Percentiles rank a stretch among this genome's conserved stretches.
Conservation (phyloP, 1,284 basidiomycete genomes). For the Sporisorium sorghi region DNA sequence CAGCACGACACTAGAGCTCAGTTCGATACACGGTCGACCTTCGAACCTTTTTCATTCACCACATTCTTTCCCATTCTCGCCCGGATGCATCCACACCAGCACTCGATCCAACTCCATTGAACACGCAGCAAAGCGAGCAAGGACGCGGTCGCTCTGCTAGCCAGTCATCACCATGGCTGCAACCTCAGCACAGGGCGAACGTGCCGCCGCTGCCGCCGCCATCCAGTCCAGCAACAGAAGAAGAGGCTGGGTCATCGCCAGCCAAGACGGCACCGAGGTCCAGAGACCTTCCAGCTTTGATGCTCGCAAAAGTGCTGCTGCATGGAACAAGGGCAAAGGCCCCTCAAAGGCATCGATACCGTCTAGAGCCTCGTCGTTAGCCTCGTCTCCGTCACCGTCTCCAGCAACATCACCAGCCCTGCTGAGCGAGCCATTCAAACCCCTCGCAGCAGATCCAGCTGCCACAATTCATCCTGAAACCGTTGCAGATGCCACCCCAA, state of each 20-base stretch:
- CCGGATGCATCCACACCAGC: conserved; percentile 1
- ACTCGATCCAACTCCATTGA: not conserved
- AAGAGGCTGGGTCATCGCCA: conserved; percentile 51
- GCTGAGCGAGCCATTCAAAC: conserved; percentile 2
- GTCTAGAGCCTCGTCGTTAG: conserved; percentile 37
- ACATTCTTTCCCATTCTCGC: not conserved
- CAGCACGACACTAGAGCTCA: not conserved
- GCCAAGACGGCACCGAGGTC: conserved; percentile 32
- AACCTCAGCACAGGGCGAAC: not conserved
- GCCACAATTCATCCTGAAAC: not conserved
- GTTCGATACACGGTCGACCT: not conserved
- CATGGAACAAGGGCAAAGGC: conserved; percentile 50
- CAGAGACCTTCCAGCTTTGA: conserved; percentile 35
- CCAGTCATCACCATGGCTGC: conserved; percentile 4
- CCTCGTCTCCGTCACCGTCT: conserved; percentile 17
- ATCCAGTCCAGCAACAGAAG: conserved; percentile 32
- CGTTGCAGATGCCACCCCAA: not conserved
- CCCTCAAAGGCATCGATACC: conserved; percentile 47
- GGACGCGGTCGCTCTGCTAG: not conserved
- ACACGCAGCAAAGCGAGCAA: not conserved
- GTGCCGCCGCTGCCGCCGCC: not conserved
- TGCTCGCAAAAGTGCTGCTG: conserved; percentile 36
- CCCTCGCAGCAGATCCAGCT: not conserved
- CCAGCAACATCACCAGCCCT: conserved; percentile 7
- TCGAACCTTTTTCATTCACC: not conserved